Conservation (phyloP, 2,329 filamentous ascomycete species). For the Ophiosphaerella herpotricha region DNA sequence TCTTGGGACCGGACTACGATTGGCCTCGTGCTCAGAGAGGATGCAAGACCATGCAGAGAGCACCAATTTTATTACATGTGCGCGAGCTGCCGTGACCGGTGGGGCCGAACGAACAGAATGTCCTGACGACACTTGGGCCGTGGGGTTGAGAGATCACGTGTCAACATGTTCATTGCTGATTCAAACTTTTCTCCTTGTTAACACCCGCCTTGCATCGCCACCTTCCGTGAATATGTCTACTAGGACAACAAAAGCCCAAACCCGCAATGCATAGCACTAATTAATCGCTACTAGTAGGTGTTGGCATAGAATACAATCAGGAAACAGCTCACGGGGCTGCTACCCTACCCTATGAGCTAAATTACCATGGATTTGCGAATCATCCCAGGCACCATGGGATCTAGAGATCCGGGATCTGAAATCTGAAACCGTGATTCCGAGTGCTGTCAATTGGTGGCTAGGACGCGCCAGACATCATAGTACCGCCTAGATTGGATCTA, state of each 20-base stretch:
- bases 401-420: conserved; percentile 23
- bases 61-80: background rate
- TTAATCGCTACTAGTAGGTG: too few relatives aligned
- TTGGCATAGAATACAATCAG: too few relatives aligned
- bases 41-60: conserved; percentile 1
- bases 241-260: too few relatives aligned
- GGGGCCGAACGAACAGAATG: conserved; percentile 2
- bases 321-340: too few relatives aligned
- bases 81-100: background rate
- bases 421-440: conserved; percentile 17
- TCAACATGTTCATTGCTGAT: too few relatives aligned
- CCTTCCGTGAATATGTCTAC: too few relatives aligned
- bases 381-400: conserved; percentile 22
- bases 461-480: conserved; percentile 23
- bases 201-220: too few relatives aligned
- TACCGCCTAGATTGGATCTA: conserved; percentile 24
- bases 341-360: background rate
- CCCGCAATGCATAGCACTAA: too few relatives aligned
- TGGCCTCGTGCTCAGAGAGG: conserved; percentile 6
- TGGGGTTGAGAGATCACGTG: too few relatives aligned
- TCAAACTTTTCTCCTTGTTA: too few relatives aligned
- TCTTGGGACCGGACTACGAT: conserved; percentile 2
- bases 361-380: conserved; percentile 8
- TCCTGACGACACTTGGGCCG: background rate
- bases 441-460: conserved; percentile 17